Base-by-base conservation (phyloP, 192 early-diverging fungal species). In the Coemansia sp. region DNA sequence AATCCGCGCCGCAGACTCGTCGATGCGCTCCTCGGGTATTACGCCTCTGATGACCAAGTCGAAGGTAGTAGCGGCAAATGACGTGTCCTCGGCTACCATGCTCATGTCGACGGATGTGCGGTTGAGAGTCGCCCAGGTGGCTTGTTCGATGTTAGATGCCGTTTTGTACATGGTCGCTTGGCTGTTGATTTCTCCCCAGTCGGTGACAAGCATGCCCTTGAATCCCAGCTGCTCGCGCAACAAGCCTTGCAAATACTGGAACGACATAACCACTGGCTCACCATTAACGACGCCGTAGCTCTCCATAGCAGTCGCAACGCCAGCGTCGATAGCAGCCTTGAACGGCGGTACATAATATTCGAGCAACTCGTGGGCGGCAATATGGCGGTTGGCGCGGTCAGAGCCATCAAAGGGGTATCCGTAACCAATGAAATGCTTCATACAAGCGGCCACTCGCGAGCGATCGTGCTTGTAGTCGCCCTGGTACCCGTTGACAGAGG, bases 301-400 rank as follows among this genome's bases (percentile, higher is more conserved):
- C 49, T 88, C 87, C 89, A 90, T 90, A 2, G 87, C 87, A 1
- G 89, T 87, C 5, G 88, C 89, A 24, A 84, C 83, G 1, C 89
- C 88, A 11, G 87, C 85, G 29, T 89, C 79, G 38, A 88, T 72
- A 5, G 89, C 88, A 0, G 87, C 87, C 20, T 87, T 77, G 78
- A 90, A 90, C 3, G 87, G 62, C 55, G 89, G 89, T 1, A 88
- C 86, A 46, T 86, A 89, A 66, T 87, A 90, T 62, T 90, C 89
- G 65, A 87, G 75, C 66, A 90, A 63, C 49, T 85, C 86, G 63
- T 84, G 65, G 53, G 84, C 12, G 67, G 85, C 83, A 78, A 88
- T 49, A 69, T 85, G 68, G 70, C 84, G 62, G 49, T 83, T 70
- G 15, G 65, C 72, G 20, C 72, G 64, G 69, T 79, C 78, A 7